phyloP scores from a whole-genome alignment of 768 basidiomycete genomes.

The Lanmaoa rubissima region DNA sequence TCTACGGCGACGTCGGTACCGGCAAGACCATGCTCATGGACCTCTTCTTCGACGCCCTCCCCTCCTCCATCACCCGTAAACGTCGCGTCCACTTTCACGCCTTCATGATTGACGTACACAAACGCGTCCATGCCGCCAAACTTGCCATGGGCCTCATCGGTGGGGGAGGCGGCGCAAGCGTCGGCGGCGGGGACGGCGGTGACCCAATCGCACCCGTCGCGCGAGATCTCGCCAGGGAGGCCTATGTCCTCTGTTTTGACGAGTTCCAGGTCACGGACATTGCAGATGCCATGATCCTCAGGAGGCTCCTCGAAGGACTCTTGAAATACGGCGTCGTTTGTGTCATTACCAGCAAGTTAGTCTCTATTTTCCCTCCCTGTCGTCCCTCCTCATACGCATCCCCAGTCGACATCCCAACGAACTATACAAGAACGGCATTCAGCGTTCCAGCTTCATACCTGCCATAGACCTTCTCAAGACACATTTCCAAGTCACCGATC shows the following conservation, averaged over 20 bases:
- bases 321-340: conserved; percentile 87
- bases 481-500: conserved; percentile 83
- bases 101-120: conserved; percentile 99
- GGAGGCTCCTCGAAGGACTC: conserved; percentile 84
- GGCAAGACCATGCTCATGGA: conserved; percentile 99
- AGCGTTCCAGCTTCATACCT: conserved; percentile 91
- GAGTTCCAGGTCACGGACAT: conserved; percentile 99
- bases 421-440: conserved; percentile 98
- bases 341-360: conserved; percentile 97
- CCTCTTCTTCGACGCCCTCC: conserved; percentile 86
- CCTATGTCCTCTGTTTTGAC: conserved; percentile 90
- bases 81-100: conserved; percentile 96
- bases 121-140: conserved; percentile 83
- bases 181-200: conserved; percentile 38
- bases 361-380: not conserved
- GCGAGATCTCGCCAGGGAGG: conserved; percentile 79
- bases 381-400: not conserved
- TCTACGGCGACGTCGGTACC: conserved; percentile 95
- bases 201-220: conserved; percentile 90
- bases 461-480: conserved; percentile 91
- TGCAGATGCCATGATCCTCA: conserved; percentile 96
- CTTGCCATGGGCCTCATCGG: conserved; percentile 61
- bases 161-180: conserved; percentile 26
- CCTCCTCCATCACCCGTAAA: conserved; percentile 61
- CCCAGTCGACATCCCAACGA: conserved; percentile 93